These are phyloP conservation scores for Phlebiopsis flavidoalba DNA, from an alignment of 768 basidiomycete genomes.

Conservation along the genomic window DNA sequence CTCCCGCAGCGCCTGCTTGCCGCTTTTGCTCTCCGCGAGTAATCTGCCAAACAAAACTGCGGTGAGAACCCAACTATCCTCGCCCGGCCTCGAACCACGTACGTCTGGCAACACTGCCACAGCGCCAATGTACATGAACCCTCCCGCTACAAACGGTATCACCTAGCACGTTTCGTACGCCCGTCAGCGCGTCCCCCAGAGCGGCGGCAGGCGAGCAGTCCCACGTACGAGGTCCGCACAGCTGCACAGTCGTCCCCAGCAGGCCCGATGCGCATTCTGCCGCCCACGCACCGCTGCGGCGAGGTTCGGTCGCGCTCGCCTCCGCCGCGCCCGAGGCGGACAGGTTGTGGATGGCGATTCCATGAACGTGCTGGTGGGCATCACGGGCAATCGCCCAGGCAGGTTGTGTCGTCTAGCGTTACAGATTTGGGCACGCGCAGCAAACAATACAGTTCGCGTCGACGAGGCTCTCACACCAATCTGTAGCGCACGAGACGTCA, in stretches of 20 bases:
- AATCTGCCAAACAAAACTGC: conserved; percentile 43
- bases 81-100: conserved; percentile 30
- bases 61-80: conserved; percentile 8
- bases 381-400: not conserved
- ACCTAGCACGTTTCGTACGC: conserved; percentile 45
- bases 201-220: conserved; percentile 9
- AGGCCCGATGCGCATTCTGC: conserved; percentile 75
- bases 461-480: conserved; percentile 20
- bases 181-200: conserved; percentile 8
- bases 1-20: conserved; percentile 87
- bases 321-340: conserved; percentile 43
- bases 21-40: conserved; percentile 83
- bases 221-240: conserved; percentile 74
- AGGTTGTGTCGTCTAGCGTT: not conserved
- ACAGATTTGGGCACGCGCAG: not conserved
- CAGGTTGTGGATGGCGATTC: conserved; percentile 77
- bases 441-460: not conserved
- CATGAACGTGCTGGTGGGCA: conserved; percentile 64
- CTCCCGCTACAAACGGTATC: conserved; percentile 86
- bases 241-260: conserved; percentile 75
- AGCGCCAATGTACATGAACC: conserved; percentile 90
- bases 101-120: conserved; percentile 91
- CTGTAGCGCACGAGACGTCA: conserved; percentile 7
- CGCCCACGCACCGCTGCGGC: conserved; percentile 75
- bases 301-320: conserved; percentile 47